A percentile compares a stretch with the other conserved stretches of the same genome.
Evolutionary conservation across 2,329 filamentous ascomycete species (phyloP).

Genomic region (Penicillium olsonii): DNA sequence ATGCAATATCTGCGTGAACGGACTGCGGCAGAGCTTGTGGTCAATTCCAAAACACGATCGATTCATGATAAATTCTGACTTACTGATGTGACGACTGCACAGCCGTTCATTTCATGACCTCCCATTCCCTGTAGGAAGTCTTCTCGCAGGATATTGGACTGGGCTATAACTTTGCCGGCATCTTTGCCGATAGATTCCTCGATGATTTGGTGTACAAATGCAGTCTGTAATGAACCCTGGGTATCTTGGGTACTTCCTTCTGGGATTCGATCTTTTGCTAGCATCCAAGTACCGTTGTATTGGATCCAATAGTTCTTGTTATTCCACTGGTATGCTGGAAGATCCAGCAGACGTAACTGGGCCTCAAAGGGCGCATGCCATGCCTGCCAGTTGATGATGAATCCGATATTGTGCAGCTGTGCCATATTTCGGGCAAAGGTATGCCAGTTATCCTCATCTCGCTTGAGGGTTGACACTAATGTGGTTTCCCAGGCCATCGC

Average conservation of each 20-base stretch:
- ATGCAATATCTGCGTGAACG: constrained; percentile 28
- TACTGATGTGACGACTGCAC: constrained; percentile 49
- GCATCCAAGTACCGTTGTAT: constrained; percentile 69
- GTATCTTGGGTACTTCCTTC: background rate
- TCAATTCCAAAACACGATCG: background rate
- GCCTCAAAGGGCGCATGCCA: constrained; percentile 64
- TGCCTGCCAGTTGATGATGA: constrained; percentile 70
- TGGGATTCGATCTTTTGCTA: constrained; percentile 19
- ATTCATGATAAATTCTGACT: constrained; percentile 25
- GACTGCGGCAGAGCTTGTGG: constrained; percentile 3
- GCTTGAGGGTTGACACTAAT: constrained; percentile 48
- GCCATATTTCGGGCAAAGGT: constrained; percentile 61
- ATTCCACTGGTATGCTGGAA: constrained; percentile 70
- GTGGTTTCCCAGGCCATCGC: background rate
- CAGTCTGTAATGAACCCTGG: background rate
- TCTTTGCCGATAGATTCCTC: background rate
- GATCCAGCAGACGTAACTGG: constrained; percentile 60
- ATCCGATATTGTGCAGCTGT: constrained; percentile 62
- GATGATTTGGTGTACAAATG: background rate
- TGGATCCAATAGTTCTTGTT: constrained; percentile 73
- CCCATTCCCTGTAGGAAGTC: constrained; percentile 40
- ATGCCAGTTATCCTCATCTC: constrained; percentile 65
- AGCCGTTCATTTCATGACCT: constrained; percentile 49
- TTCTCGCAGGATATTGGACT: constrained; percentile 21
- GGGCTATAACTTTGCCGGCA: background rate